Conservation (phyloP, 2,329 filamentous ascomycete species). For the Tricladium varicosporioides region DNA sequence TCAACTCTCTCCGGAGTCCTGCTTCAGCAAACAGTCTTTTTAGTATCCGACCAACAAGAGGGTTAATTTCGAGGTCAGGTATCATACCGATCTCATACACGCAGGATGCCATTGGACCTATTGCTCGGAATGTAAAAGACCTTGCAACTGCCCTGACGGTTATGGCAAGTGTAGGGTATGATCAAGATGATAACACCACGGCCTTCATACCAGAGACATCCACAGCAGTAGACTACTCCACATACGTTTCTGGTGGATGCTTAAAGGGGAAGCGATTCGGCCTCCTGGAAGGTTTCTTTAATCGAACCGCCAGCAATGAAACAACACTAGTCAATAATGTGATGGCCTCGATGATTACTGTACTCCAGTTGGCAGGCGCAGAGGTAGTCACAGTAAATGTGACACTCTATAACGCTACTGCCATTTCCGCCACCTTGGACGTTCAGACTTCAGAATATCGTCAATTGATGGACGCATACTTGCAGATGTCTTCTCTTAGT, state of each 20-base stretch:
- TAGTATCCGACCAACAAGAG: conserved; percentile 55
- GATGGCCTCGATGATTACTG: conserved; percentile 47
- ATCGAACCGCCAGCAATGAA: conserved; percentile 49
- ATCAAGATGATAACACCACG: conserved; percentile 51
- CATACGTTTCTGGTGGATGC: conserved; percentile 29
- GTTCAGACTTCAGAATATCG: conserved; percentile 61
- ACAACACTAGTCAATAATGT: conserved; percentile 55
- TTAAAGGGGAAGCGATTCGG: conserved; percentile 42
- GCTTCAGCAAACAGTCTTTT: conserved; percentile 60
- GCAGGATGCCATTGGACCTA: conserved; percentile 55
- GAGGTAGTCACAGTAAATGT: conserved; percentile 49
- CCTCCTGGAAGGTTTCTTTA: conserved; percentile 51
- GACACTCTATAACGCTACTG: conserved; percentile 49
- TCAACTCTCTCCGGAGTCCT: conserved; percentile 61
- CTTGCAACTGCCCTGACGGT: conserved; percentile 49
- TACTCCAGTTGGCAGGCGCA: conserved; percentile 46
- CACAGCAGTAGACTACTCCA: conserved; percentile 45
- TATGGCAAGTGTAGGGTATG: conserved; percentile 51
- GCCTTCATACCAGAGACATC: conserved; percentile 43
- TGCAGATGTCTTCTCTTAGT: conserved; percentile 42
- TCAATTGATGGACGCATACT: conserved; percentile 53
- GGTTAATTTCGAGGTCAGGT: conserved; percentile 48
- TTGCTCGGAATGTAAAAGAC: conserved; percentile 50
- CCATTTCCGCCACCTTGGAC: conserved; percentile 49
- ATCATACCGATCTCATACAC: conserved; percentile 56